Evolutionary conservation across 768 basidiomycete species (phyloP).

Genomic region (Rossbeevera mucosa): DNA sequence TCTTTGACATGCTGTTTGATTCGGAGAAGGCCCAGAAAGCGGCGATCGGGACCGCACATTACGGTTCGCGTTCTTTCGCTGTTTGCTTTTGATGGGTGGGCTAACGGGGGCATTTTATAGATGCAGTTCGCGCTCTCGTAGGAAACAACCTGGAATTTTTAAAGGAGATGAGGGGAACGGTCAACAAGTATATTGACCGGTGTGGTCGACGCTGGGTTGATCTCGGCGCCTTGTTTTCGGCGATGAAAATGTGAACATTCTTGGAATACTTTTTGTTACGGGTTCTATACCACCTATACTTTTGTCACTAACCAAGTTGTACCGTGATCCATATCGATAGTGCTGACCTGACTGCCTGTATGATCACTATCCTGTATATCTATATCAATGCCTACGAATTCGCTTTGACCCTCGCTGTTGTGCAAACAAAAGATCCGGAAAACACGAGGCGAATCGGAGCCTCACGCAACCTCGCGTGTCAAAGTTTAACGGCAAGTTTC

Average conservation of each 20-base stretch:
- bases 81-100: neutral
- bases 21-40: conserved; percentile 53
- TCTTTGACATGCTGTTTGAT: conserved; percentile 77
- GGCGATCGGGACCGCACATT: conserved; percentile 42
- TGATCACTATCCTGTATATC: too few species aligned
- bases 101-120: conserved; percentile 32
- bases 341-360: too few species aligned
- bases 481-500: too few species aligned
- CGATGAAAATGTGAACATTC: conserved; percentile 55
- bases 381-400: too few species aligned
- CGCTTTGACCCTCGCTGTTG: too few species aligned
- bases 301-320: too few species aligned
- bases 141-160: conserved; percentile 50
- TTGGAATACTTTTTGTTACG: neutral
- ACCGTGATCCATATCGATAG: too few species aligned
- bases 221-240: conserved; percentile 73
- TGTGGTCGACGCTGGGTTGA: conserved; percentile 91
- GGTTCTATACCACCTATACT: too few species aligned
- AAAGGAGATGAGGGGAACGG: conserved; percentile 46
- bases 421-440: too few species aligned
- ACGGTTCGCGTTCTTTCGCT: conserved; percentile 31
- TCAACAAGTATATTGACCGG: conserved; percentile 77
- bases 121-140: conserved; percentile 49
- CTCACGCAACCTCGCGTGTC: too few species aligned
- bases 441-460: too few species aligned